These are phyloP conservation scores for Panaeolus cyanescens DNA, from an alignment of 768 basidiomycete species.

Conservation along the genomic window DNA sequence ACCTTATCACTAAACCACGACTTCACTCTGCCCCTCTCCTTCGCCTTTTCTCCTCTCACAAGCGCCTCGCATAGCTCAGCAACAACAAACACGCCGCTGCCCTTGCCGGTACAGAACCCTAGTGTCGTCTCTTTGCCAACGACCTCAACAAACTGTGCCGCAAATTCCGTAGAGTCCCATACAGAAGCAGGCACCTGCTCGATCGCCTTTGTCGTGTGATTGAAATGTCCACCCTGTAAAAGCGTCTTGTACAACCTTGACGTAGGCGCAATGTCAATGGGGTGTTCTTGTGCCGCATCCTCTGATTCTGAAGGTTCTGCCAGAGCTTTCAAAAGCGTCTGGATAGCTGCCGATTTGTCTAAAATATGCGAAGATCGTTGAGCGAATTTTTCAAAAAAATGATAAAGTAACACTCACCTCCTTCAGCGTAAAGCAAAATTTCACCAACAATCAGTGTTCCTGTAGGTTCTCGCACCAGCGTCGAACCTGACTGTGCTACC, in stretches of 20 bases:
- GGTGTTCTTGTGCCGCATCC: conserved; percentile 54
- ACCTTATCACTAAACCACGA: conserved; percentile 59
- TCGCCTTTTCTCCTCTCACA: conserved; percentile 29
- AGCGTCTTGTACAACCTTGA: conserved; percentile 87
- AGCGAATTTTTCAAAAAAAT: neutral
- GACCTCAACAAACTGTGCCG: conserved; percentile 51
- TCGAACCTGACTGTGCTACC: conserved; percentile 62
- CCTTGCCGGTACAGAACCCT: conserved; percentile 57
- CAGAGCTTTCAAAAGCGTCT: conserved; percentile 62
- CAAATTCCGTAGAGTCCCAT: conserved; percentile 66
- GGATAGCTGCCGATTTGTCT: conserved; percentile 73
- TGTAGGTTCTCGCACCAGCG: conserved; percentile 71
- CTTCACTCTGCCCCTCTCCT: conserved; percentile 45
- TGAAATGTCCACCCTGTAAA: conserved; percentile 89
- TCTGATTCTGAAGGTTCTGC: conserved; percentile 56
- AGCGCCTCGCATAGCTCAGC: conserved; percentile 71
- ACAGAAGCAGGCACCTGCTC: conserved; percentile 39
- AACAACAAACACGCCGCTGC: conserved; percentile 74
- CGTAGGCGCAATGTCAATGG: conserved; percentile 80
- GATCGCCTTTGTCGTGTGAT: conserved; percentile 57
- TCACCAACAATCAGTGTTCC: conserved; percentile 81
- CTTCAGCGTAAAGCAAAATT: conserved; percentile 82
- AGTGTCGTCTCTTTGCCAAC: conserved; percentile 55
- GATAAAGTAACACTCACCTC: conserved; percentile 54
- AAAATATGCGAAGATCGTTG: neutral